Conservation (phyloP, 2,329 filamentous ascomycete genomes). For the Elsinoe arachidis region DNA sequence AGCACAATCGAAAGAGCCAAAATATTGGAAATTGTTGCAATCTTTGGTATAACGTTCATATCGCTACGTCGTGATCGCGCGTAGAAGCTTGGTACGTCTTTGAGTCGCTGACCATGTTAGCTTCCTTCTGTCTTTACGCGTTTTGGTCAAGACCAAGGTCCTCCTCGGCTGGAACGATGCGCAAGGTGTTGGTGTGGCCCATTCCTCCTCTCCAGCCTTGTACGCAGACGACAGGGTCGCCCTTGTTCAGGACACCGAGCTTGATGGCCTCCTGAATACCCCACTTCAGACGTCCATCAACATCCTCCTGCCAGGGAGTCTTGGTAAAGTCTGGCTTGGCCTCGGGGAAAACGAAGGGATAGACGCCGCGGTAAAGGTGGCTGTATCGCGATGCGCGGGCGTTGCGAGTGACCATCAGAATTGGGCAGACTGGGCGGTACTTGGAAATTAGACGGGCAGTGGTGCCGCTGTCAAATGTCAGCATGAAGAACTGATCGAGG, state of each 20-base stretch:
- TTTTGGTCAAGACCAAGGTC: slow-evolving; percentile 43
- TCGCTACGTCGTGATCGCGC: not conserved
- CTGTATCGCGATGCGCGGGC: slow-evolving; percentile 74
- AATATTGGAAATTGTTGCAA: no score
- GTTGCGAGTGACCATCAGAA: slow-evolving; percentile 97
- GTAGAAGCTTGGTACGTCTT: not conserved
- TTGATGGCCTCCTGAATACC: slow-evolving; percentile 79
- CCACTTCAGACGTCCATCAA: slow-evolving; percentile 96
- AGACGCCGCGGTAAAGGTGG: slow-evolving; percentile 95
- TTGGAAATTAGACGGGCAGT: slow-evolving; percentile 95
- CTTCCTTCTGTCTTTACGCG: slow-evolving; percentile 26
- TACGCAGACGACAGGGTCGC: slow-evolving; percentile 71
- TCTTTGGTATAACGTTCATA: no score
- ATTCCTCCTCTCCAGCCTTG: slow-evolving; percentile 88
- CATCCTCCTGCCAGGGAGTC: slow-evolving; percentile 97
- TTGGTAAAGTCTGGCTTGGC: slow-evolving; percentile 88
- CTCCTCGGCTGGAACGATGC: slow-evolving; percentile 43
- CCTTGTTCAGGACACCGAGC: slow-evolving; percentile 64
- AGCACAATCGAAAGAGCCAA: no score
- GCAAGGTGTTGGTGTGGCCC: slow-evolving; percentile 78
- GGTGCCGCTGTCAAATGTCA: slow-evolving; percentile 54
- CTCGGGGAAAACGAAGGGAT: slow-evolving; percentile 92
- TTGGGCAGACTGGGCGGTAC: slow-evolving; percentile 96
- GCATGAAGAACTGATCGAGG: not conserved
- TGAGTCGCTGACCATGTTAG: not conserved